Evolutionary conservation across 2,329 filamentous ascomycete species (phyloP).

Genomic region (Akanthomyces dipterigenus): DNA sequence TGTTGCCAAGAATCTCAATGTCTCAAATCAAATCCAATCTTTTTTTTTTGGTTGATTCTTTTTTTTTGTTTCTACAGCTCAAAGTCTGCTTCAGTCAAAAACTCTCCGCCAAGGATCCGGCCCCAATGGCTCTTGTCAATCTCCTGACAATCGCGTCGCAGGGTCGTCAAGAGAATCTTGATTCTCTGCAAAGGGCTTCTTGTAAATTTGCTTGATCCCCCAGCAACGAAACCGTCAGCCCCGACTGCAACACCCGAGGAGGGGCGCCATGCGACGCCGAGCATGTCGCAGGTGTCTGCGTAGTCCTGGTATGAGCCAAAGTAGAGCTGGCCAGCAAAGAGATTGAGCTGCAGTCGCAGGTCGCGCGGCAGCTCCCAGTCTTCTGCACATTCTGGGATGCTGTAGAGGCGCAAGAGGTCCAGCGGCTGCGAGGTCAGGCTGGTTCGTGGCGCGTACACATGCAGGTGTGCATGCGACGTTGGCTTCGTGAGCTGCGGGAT

Average conservation of each 20-base stretch:
- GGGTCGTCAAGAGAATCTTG: slow-evolving; percentile 26
- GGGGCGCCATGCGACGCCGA: slow-evolving; percentile 38
- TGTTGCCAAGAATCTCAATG: background rate
- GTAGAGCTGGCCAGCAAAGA: slow-evolving; percentile 65
- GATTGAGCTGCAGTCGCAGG: slow-evolving; percentile 37
- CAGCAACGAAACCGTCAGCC: slow-evolving; percentile 27
- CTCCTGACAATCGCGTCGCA: slow-evolving; percentile 29
- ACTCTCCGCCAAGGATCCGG: slow-evolving; percentile 27
- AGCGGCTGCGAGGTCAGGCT: background rate
- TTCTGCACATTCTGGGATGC: background rate
- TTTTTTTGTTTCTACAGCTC: background rate
- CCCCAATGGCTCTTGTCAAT: slow-evolving; percentile 38
- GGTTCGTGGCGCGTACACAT: slow-evolving; percentile 34
- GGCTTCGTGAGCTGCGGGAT: slow-evolving; percentile 27
- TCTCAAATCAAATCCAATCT: background rate
- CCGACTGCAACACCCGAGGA: slow-evolving; percentile 15
- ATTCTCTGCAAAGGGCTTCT: slow-evolving; percentile 33
- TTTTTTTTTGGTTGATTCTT: background rate
- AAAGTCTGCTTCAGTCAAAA: slow-evolving; percentile 21
- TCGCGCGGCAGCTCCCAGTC: background rate
- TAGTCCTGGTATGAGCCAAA: slow-evolving; percentile 51
- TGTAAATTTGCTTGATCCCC: slow-evolving; percentile 14
- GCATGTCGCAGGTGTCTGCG: slow-evolving; percentile 37
- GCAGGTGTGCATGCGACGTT: slow-evolving; percentile 31
- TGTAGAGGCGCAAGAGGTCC: background rate